Evolutionary conservation across 116 monocot genomes (phyloP).

Genomic region (Papilionanthe hybrid): DNA sequence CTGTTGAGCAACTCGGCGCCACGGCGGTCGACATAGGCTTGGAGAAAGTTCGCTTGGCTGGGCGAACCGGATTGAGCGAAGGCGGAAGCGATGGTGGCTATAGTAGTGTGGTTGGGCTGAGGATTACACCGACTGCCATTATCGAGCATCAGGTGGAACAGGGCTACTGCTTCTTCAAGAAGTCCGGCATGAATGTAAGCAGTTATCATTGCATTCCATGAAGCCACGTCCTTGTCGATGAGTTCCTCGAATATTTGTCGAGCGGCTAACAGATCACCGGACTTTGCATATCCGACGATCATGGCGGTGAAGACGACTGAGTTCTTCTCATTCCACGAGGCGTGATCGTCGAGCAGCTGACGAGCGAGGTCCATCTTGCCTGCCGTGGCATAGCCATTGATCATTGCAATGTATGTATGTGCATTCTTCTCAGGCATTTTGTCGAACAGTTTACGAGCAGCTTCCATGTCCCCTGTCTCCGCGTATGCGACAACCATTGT

Average conservation of each 20-base stretch:
- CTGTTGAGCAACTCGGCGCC: constrained; percentile 17
- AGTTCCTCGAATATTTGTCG: constrained; percentile 18
- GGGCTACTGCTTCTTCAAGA: constrained; percentile 21
- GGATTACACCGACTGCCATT: neutral
- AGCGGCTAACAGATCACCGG: constrained; percentile 18
- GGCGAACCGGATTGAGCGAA: constrained; percentile 23
- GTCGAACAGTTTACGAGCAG: constrained; percentile 13
- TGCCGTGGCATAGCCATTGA: constrained; percentile 4
- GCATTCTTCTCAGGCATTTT: constrained; percentile 21
- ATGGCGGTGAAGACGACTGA: constrained; percentile 21
- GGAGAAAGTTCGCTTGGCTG: constrained; percentile 19
- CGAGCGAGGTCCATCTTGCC: constrained; percentile 13
- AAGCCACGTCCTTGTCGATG: constrained; percentile 13
- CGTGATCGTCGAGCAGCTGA: neutral
- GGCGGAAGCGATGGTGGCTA: constrained; percentile 30
- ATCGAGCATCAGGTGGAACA: constrained; percentile 24
- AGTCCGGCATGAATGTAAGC: constrained; percentile 18
- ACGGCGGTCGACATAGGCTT: constrained; percentile 10
- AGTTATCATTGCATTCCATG: constrained; percentile 36
- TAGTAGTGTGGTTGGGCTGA: constrained; percentile 29
- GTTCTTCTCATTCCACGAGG: neutral
- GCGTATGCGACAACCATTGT: constrained; percentile 27
- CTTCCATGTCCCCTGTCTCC: constrained; percentile 15
- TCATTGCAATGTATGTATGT: constrained; percentile 22
- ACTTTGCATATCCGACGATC: constrained; percentile 20